These are phyloP conservation scores for Nemania sp. DNA, from an alignment of 2,329 filamentous ascomycete species.

Conservation along the genomic window DNA sequence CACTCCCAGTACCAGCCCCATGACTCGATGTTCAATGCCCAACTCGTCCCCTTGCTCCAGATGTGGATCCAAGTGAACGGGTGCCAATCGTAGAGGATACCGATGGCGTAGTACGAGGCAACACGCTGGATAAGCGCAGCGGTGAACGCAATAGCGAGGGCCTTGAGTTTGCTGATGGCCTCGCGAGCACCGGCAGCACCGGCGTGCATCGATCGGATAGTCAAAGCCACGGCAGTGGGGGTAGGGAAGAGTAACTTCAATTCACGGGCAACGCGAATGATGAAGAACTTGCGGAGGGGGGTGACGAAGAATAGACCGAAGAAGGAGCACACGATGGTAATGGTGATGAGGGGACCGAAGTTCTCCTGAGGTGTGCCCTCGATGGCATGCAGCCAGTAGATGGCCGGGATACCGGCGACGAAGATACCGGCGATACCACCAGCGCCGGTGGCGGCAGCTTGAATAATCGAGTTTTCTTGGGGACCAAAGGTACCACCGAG, in stretches of 20 bases:
- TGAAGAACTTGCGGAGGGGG: constrained; percentile 75
- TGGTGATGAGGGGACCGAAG: constrained; percentile 68
- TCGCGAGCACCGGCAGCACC: constrained; percentile 62
- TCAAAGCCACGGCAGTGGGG: constrained; percentile 68
- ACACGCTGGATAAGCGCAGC: constrained; percentile 63
- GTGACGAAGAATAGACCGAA: constrained; percentile 74
- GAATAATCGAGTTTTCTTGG: constrained; percentile 68
- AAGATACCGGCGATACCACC: constrained; percentile 67
- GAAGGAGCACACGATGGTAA: constrained; percentile 72
- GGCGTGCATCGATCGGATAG: constrained; percentile 70
- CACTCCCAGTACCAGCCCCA: constrained; percentile 70
- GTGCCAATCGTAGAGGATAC: constrained; percentile 70
- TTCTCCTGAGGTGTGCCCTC: constrained; percentile 61
- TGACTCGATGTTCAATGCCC: constrained; percentile 65
- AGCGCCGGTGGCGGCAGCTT: constrained; percentile 66
- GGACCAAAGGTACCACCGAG: constrained; percentile 67
- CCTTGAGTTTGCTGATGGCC: constrained; percentile 67
- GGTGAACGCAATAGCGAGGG: constrained; percentile 62
- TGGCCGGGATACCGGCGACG: constrained; percentile 66
- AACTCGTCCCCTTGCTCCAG: constrained; percentile 64
- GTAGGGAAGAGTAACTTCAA: constrained; percentile 70
- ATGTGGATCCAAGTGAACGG: constrained; percentile 66
- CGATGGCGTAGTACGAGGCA: constrained; percentile 67
- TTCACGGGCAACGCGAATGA: constrained; percentile 73
- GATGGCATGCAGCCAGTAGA: constrained; percentile 65